A percentile compares a stretch with the other conserved stretches of the same genome.
phyloP scores from a whole-genome alignment of 73 alveolate species.

The Stentor roeselii region DNA sequence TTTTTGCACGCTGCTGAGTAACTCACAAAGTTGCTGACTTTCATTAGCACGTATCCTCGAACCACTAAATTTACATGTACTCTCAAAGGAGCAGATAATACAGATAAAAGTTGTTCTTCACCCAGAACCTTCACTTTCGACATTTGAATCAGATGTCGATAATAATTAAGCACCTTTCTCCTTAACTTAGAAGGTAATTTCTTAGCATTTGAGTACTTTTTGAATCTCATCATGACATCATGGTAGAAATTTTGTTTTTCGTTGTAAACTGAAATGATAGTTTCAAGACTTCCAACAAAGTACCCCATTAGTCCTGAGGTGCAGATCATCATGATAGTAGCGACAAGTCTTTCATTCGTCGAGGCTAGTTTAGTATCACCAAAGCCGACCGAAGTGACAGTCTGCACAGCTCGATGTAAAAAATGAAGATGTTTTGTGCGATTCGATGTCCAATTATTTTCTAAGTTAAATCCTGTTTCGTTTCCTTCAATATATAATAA shows the following conservation, averaged over 20 bases:
- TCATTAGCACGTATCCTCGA: constrained; percentile 3
- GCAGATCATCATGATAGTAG: constrained; percentile 51
- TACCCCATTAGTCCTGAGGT: constrained; percentile 79
- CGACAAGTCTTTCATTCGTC: constrained; percentile 38
- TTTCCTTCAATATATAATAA: background rate
- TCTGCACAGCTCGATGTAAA: constrained; percentile 63
- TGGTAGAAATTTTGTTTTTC: constrained; percentile 17
- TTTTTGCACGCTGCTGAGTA: background rate
- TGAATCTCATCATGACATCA: constrained; percentile 35
- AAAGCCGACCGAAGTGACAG: constrained; percentile 76
- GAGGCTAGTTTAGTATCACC: constrained; percentile 62
- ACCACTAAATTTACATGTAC: background rate
- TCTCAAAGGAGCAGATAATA: constrained; percentile 6
- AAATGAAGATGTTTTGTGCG: constrained; percentile 44
- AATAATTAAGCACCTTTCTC: constrained; percentile 43
- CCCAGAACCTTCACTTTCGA: constrained; percentile 16
- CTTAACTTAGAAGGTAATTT: constrained; percentile 43
- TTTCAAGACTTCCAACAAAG: constrained; percentile 61
- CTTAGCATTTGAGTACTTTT: constrained; percentile 40
- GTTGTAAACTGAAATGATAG: constrained; percentile 33
- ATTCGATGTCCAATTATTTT: background rate
- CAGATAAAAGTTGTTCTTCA: constrained; percentile 18
- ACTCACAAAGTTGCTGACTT: background rate
- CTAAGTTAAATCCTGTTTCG: background rate
- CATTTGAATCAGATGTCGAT: constrained; percentile 40